Base-by-base conservation (phyloP, 1,139 yeast genomes). In the Geotrichum klebahnii region DNA sequence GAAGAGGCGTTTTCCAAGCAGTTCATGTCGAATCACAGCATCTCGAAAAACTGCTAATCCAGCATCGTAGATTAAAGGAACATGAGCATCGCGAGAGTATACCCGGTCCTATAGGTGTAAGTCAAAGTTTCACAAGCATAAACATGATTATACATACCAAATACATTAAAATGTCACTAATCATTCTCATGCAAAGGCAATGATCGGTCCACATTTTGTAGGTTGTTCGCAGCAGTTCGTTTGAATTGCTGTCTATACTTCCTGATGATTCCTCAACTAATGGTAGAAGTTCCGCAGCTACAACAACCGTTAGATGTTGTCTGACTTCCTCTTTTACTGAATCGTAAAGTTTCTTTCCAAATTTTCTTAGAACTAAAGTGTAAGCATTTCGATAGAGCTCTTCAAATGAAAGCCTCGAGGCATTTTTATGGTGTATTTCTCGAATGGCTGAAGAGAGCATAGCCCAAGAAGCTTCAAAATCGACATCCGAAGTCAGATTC, bases 131-230 rank as follows among this genome's bases (percentile, higher is more conserved):
- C 14, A 19, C 17, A 20, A 24, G 28, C 35, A 10, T 5, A 5
- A 6, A 24, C 16, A 12, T 2, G 3, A 8, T 5, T 1, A n/a
- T 19, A 31, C 44, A 17, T 29, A 40, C 44, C 61, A 92, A 69
- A 63, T 92, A 92, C 86, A 89, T 83, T 66, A 89, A 69, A 3
- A 92, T 85, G 64, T 92, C 97, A 58, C 94, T 79, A 37, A 90
- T 78, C 73, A 86, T 81, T 57, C 85, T 76, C 83, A 89, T 84
- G 45, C 87, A 77, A 44, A 82, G 74, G 38, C 82, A 69, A 65
- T 86, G 94, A 46, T 83, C 87, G 41, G 78, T 75, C 97, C 97
- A 92, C 48, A 76, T 79, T 19, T 60, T 60, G 26, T 78, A 70
- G 2, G 84, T 67, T 5, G 67, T 65, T 37, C 70, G 71, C 58